Evolutionary conservation across 2,329 filamentous ascomycete genomes (phyloP), one percentile per base, ranked within the genome.

Genomic region (Pseudogymnoascus sp.): DNA sequence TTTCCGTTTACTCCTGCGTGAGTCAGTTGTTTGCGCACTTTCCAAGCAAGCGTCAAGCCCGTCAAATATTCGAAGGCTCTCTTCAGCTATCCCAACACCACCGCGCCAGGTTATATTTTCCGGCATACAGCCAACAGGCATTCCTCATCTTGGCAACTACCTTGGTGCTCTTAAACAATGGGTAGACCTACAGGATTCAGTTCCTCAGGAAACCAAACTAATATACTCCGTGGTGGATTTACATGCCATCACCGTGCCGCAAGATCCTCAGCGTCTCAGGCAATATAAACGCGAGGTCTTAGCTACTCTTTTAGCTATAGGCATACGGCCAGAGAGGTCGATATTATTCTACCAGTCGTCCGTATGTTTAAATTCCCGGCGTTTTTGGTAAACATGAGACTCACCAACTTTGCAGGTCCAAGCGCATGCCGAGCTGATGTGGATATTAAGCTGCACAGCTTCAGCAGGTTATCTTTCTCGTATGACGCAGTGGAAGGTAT

Each of bases 401-500:
- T 65, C 11, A 61, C 16, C 40, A 60, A 14, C 7, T 34, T 16
- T 18, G 6, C 67, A 90, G 85, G 86, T 93, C 1, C 80, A 86
- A 16, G 86, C 87, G 57, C 95, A 97, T 77, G 79, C 89, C 3
- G 93, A 97, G 75, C 81, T 99, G 67, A 96, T 96, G 90, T 99
- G 95, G 95, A 92, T 97, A 72, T 78, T 99, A 66, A 93, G 91
- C 72, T 97, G 93, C 68, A 89, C 90, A 62, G 90, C 95, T 23
- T 93, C 90, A 4, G 92, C 95, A 75, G 95, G 95, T 40, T 96
- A 96, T 76, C 79, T 99, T n/a, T 89, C 89, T 8, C 83, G 95
- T n/a, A 99, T 99, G 95, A 97, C 95, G 29, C 95, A 97, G 76
- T 99, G 95, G 93, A 99, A 99, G 86, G 91, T 91, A 72, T 68